Base-by-base conservation (phyloP, 345 rosid genomes). In the Corchorus capsularis region DNA sequence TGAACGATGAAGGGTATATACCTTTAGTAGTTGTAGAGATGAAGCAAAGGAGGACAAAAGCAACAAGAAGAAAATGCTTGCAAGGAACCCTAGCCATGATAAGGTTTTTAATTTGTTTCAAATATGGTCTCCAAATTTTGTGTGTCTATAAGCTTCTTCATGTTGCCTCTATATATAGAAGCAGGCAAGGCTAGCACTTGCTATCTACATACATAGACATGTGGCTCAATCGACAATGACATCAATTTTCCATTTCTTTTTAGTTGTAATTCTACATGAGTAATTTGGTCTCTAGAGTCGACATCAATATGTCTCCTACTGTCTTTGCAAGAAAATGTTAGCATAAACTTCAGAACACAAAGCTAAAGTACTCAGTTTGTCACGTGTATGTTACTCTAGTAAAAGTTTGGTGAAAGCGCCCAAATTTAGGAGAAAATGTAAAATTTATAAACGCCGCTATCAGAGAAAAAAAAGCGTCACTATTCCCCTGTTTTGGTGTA, bases 251-350 rank as follows among this genome's bases (percentile, higher is more conserved):
- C 27, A 27, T 27, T 27, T 27, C 27, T 27, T 27, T 83, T 84
- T 4, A 6, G 82, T 79, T 76, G 88, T 79, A 81, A 78, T 61
- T 79, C 68, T 75, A 80, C 80, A 80, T 75, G 80, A 79, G 69
- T 71, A 55, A 72, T 53, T 61, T 52, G 56, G 83, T 50, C 75
- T 75, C 59, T 70, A 76, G 72, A 57, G 87, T 85, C 87, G 22
- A 49, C 79, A 67, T 87, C 90, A 77, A 43, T 27, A 27, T 85
- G 88, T 83, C 84, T 80, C 78, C 69, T 53, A 49, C 63, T 82
- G 87, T 82, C 87, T 72, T 22, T 59, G 77, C 82, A 78, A 82
- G 79, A 75, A 72, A 80, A 63, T 45, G 74, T 78, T 47, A 32
- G 71, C 74, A 14, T 13, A 22, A 37, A 35, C 34, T 39, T 71